Percentiles rank a stretch among this genome's conserved stretches.
Evolutionary conservation across 768 basidiomycete genomes (phyloP).

Genomic region (Neoboletus brunneissimus): DNA sequence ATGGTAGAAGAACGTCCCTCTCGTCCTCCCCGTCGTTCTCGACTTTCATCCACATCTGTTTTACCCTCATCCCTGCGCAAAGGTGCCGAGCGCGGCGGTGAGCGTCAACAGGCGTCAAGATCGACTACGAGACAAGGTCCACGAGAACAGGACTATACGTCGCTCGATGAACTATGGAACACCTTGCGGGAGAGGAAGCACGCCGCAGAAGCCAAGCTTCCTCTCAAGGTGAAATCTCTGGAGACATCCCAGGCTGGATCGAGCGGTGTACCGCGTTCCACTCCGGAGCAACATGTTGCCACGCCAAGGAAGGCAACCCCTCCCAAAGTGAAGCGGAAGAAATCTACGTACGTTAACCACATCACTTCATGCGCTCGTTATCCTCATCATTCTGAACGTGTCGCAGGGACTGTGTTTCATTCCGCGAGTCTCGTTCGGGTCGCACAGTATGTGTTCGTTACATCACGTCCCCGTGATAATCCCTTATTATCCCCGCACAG

Average conservation of each 20-base stretch:
- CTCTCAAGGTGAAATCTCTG: slow-evolving; percentile 68
- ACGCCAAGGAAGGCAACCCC: slow-evolving; percentile 29
- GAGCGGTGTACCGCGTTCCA: slow-evolving; percentile 22
- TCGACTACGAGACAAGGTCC: slow-evolving; percentile 9
- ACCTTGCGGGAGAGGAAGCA: slow-evolving; percentile 64
- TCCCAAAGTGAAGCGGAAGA: slow-evolving; percentile 53
- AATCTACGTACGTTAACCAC: slow-evolving; percentile 58
- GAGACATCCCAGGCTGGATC: slow-evolving; percentile 35
- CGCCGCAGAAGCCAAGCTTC: slow-evolving; percentile 61
- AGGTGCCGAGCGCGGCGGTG: slow-evolving; percentile 17
- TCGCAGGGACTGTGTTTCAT: slow-evolving; percentile 50
- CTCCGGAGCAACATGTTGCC: slow-evolving; percentile 23
- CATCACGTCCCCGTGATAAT: slow-evolving; percentile 11
- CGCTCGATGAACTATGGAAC: slow-evolving; percentile 63
- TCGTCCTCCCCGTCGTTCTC: slow-evolving; percentile 19
- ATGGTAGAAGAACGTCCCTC: slow-evolving; percentile 18
- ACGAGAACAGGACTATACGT: slow-evolving; percentile 26
- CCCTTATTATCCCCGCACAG: slow-evolving; percentile 32
- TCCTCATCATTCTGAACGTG: slow-evolving; percentile 18
- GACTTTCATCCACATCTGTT: slow-evolving; percentile 22
- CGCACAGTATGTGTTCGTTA: slow-evolving; percentile 40
- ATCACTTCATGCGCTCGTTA: slow-evolving; percentile 3
- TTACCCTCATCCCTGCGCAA: slow-evolving; percentile 11
- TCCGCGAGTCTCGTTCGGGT: slow-evolving; percentile 70
- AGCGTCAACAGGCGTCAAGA: slow-evolving; percentile 23